These are phyloP conservation scores for Saccharomycopsis fibuligera DNA, from an alignment of 805 yeast species.

Conservation along the genomic window DNA sequence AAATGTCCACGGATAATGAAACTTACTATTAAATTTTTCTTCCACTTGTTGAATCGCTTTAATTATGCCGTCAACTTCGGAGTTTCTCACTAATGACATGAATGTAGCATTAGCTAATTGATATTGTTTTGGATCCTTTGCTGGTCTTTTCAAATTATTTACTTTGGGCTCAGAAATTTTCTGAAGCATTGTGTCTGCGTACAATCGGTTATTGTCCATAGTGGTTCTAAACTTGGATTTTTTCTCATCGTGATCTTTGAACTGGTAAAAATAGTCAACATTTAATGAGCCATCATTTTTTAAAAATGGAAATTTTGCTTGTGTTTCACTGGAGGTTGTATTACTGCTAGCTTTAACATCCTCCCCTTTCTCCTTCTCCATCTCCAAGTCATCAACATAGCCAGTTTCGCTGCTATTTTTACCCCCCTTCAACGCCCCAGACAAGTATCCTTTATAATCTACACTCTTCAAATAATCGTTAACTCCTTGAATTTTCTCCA, in stretches of 20 bases:
- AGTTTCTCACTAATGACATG: slow-evolving; percentile 63
- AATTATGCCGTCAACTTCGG: slow-evolving; percentile 45
- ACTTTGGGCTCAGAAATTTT: slow-evolving; percentile 45
- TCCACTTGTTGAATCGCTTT: slow-evolving; percentile 58
- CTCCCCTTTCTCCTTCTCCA: not conserved
- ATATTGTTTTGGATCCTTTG: slow-evolving; percentile 26
- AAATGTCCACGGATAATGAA: slow-evolving; percentile 75
- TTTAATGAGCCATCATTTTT: slow-evolving; percentile 13
- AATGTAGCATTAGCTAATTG: slow-evolving; percentile 68
- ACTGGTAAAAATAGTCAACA: slow-evolving; percentile 12
- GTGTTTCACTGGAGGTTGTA: not conserved
- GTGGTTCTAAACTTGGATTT: slow-evolving; percentile 23
- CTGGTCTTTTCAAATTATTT: slow-evolving; percentile 28
- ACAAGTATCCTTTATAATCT: slow-evolving; percentile 5
- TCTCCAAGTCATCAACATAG: slow-evolving; percentile 1
- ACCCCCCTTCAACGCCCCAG: not conserved
- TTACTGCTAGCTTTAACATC: not conserved
- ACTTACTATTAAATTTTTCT: slow-evolving; percentile 56
- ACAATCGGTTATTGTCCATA: slow-evolving; percentile 32
- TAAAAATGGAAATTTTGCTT: slow-evolving; percentile 1
- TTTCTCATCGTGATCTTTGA: slow-evolving; percentile 7
- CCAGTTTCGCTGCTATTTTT: not conserved
- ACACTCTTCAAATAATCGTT: slow-evolving; percentile 12
- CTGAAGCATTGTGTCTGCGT: slow-evolving; percentile 31
- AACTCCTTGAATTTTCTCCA: not conserved